Conservation (phyloP, 495 filamentous ascomycete species). For the Endocarpon pusillum region DNA sequence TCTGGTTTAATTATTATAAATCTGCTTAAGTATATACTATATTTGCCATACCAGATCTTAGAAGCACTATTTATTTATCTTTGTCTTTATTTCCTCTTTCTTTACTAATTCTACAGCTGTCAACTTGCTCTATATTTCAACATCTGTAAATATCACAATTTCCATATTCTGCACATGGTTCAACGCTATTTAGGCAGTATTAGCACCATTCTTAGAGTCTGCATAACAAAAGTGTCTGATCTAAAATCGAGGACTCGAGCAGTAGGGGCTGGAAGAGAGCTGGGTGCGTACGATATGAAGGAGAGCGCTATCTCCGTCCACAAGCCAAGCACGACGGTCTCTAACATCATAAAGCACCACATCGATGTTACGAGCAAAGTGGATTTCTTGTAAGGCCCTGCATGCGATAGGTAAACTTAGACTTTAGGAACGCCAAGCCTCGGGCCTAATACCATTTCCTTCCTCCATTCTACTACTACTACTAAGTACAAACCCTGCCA, state of each 20-base stretch:
- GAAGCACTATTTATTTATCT: constrained; percentile 5
- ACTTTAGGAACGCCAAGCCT: too few species aligned
- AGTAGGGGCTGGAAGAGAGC: constrained; percentile 9
- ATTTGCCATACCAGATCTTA: constrained; percentile 11
- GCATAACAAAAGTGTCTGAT: constrained; percentile 2
- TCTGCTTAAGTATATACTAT: constrained; percentile 14
- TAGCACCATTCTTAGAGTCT: background rate
- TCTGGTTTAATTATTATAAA: constrained; percentile 13
- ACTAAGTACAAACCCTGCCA: too few species aligned
- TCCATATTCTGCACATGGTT: constrained; percentile 9
- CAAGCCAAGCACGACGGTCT: constrained; percentile 18
- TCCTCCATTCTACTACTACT: too few species aligned
- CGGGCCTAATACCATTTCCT: too few species aligned
- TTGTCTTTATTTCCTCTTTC: background rate
- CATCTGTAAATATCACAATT: constrained; percentile 8
- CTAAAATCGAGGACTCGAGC: constrained; percentile 4
- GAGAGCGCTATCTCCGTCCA: constrained; percentile 16
- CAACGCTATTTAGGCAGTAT: constrained; percentile 9
- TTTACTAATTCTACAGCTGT: too few species aligned
- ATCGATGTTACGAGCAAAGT: constrained; percentile 10
- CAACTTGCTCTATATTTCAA: constrained; percentile 2
- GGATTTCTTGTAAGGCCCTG: constrained; percentile 5
- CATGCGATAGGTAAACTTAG: background rate
- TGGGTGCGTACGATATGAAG: constrained; percentile 19
- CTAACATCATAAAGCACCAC: constrained; percentile 17